A percentile compares a stretch with the other conserved stretches of the same genome.
These are phyloP conservation scores for Prunus persica DNA, from an alignment of 306 rosid genomes.

Conservation along the genomic window Prunus_persica_NCBIv2 NC_034009.1:38610001-38610500, in stretches of 20 bases:
- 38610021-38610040: constrained; percentile 7
- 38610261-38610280: constrained; percentile 15
- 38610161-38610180: constrained; percentile 11
- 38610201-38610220: not conserved
- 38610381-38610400: constrained; percentile 34
- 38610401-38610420: constrained; percentile 34
- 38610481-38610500: not conserved
- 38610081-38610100: no score
- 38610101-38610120: constrained; percentile 19
- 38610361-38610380: constrained; percentile 6
- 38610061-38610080: constrained; percentile 4
- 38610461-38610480: not conserved
- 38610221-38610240: no score
- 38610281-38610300: constrained; percentile 29
- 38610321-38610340: not conserved
- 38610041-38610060: not conserved
- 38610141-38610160: constrained; percentile 38
- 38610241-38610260: not conserved
- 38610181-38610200: not conserved
- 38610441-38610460: not conserved
- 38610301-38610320: constrained; percentile 24
- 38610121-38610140: constrained; percentile 53
- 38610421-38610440: constrained; percentile 14
- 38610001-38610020: not conserved
- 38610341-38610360: not conserved